These are phyloP conservation scores for Auricularia auricula-judae DNA, from an alignment of 768 basidiomycete species.

Conservation along the genomic window DNA sequence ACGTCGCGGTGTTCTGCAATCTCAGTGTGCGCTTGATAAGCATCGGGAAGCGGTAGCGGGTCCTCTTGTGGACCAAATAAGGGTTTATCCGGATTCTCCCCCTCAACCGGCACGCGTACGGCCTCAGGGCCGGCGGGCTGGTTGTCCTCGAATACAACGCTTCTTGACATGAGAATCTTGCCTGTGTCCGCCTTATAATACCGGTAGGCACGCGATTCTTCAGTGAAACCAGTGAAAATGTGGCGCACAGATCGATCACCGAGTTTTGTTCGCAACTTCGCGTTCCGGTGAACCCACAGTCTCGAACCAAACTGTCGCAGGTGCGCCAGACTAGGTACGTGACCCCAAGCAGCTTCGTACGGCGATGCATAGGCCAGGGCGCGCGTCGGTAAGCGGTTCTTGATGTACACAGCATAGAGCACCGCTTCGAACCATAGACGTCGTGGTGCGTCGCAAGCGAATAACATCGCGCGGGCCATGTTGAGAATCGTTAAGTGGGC, in stretches of 20 bases:
- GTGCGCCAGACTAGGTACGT: constrained; percentile 8
- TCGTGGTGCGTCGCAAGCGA: constrained; percentile 1
- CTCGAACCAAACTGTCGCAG: constrained; percentile 1
- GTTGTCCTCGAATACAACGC: background rate
- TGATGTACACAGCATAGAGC: constrained; percentile 6
- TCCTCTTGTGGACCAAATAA: background rate
- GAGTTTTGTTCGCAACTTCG: background rate
- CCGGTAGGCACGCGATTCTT: background rate
- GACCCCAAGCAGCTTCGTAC: constrained; percentile 13
- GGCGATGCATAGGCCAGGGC: constrained; percentile 11
- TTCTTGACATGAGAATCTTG: background rate
- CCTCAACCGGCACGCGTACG: background rate
- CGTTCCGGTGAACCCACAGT: constrained; percentile 7
- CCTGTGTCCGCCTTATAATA: background rate
- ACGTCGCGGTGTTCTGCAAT: background rate
- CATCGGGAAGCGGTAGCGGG: background rate
- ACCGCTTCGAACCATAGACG: constrained; percentile 1
- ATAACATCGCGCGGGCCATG: constrained; percentile 22
- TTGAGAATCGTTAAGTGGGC: constrained; percentile 25
- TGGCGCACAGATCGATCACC: background rate
- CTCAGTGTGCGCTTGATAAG: background rate
- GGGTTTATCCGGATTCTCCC: background rate
- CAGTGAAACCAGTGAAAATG: background rate
- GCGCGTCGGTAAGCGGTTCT: constrained; percentile 9
- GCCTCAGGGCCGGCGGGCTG: background rate